Evolutionary conservation across 441 rosid genomes (phyloP).

Genomic region (Biscutella auriculata): DNA sequence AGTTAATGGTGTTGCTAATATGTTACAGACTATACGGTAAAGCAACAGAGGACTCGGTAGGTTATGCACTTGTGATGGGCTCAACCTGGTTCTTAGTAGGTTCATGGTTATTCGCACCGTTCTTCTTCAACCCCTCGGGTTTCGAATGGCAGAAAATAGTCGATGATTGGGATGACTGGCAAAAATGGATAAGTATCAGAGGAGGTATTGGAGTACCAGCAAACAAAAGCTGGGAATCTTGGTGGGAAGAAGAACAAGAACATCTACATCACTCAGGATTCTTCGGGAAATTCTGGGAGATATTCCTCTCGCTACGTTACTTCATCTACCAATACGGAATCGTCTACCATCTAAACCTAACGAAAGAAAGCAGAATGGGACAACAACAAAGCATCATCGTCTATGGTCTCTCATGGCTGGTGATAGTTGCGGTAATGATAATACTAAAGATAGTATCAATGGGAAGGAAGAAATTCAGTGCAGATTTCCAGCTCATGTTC

Average conservation of each 20-base stretch:
- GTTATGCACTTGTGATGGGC: slow-evolving; percentile 40
- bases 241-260: slow-evolving; percentile 97
- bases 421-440: slow-evolving; percentile 68
- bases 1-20: slow-evolving; percentile 59
- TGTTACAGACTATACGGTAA: slow-evolving; percentile 60
- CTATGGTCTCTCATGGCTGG: slow-evolving; percentile 89
- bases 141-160: slow-evolving; percentile 95
- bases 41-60: slow-evolving; percentile 24
- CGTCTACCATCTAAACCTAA: slow-evolving; percentile 61
- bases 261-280: slow-evolving; percentile 67
- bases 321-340: slow-evolving; percentile 79
- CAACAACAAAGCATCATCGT: slow-evolving; percentile 53
- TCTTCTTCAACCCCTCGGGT: slow-evolving; percentile 80
- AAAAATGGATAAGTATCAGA: slow-evolving; percentile 77
- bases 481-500: slow-evolving; percentile 95
- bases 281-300: slow-evolving; percentile 60
- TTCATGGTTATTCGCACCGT: slow-evolving; percentile 82
- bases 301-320: slow-evolving; percentile 63
- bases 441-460: slow-evolving; percentile 84
- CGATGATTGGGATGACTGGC: slow-evolving; percentile 94
- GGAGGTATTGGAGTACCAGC: slow-evolving; percentile 95
- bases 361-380: slow-evolving; percentile 41
- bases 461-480: slow-evolving; percentile 96
- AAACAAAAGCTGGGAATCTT: slow-evolving; percentile 91
- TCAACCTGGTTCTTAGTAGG: slow-evolving; percentile 87